phyloP scores from a whole-genome alignment of 192 early-diverging fungal genomes.

The Backusella liffmaniae region DNA sequence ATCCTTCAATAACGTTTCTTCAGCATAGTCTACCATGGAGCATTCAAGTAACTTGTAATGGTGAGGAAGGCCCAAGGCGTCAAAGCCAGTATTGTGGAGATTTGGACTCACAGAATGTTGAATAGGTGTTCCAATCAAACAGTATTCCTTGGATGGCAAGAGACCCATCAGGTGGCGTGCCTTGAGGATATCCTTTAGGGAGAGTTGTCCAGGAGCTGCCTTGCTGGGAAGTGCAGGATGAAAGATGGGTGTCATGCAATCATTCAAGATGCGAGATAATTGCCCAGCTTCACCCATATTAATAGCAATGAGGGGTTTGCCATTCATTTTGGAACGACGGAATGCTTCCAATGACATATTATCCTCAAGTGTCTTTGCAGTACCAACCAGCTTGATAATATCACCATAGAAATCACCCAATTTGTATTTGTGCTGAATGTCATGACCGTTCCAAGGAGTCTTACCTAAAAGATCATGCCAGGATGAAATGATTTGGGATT shows the following conservation, averaged over 20 bases:
- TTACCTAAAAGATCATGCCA: conserved; percentile 81
- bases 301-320: conserved; percentile 85
- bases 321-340: conserved; percentile 41
- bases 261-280: conserved; percentile 85
- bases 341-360: conserved; percentile 82
- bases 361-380: conserved; percentile 72
- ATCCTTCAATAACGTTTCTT: conserved; percentile 45
- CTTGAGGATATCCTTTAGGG: conserved; percentile 73
- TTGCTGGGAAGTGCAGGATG: conserved; percentile 73
- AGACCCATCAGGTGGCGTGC: conserved; percentile 71
- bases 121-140: conserved; percentile 91
- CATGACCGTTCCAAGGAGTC: conserved; percentile 59
- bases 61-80: conserved; percentile 80
- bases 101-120: conserved; percentile 83
- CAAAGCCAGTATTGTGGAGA: conserved; percentile 93
- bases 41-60: conserved; percentile 76
- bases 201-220: conserved; percentile 95
- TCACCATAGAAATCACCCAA: conserved; percentile 65
- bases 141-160: conserved; percentile 66
- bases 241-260: conserved; percentile 92
- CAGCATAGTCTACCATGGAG: conserved; percentile 54
- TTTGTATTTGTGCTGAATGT: conserved; percentile 54
- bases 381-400: conserved; percentile 91
- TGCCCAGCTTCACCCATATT: conserved; percentile 93
- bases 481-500: conserved; percentile 77